Percentiles rank a stretch among this genome's conserved stretches.
Evolutionary conservation across 169 alveolate genomes (phyloP).

Genomic region (Plasmodium malariae): DNA sequence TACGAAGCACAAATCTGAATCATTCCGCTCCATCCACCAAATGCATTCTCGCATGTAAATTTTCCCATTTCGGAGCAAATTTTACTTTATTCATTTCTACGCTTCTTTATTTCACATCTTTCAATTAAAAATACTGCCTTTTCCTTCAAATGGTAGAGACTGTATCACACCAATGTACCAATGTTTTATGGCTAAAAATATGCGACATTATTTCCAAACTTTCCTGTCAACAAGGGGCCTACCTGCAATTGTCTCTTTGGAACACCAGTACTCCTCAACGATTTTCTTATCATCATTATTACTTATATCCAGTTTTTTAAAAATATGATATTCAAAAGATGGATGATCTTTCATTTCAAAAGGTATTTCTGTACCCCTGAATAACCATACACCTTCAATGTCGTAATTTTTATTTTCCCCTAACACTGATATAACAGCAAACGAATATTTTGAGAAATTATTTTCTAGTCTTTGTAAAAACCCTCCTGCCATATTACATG

Average conservation of each 20-base stretch:
- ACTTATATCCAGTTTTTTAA: constrained; percentile 88
- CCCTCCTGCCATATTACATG: constrained; percentile 95
- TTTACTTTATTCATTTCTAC: too few relatives aligned
- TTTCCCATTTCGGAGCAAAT: too few relatives aligned
- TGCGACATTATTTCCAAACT: constrained; percentile 89
- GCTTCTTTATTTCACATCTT: too few relatives aligned
- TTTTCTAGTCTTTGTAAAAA: constrained; percentile 95
- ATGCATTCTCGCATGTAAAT: too few relatives aligned
- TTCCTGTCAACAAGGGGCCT: constrained; percentile 87
- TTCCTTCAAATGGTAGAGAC: not conserved
- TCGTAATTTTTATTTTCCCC: constrained; percentile 95
- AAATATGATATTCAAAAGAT: constrained; percentile 94
- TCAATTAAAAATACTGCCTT: too few relatives aligned
- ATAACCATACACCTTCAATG: constrained; percentile 96
- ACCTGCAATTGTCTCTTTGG: constrained; percentile 92
- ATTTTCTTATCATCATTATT: constrained; percentile 89
- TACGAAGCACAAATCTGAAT: too few relatives aligned
- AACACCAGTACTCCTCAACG: constrained; percentile 95
- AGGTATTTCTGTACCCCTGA: constrained; percentile 95
- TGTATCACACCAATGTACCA: not conserved
- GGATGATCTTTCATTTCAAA: constrained; percentile 95
- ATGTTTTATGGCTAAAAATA: too few relatives aligned
- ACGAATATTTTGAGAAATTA: constrained; percentile 93
- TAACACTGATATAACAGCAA: constrained; percentile 94
- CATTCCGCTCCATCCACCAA: too few relatives aligned